Percentiles rank a stretch among this genome's conserved stretches.
phyloP scores from a whole-genome alignment of 768 basidiomycete genomes.

The Lactarius tabidus region DNA sequence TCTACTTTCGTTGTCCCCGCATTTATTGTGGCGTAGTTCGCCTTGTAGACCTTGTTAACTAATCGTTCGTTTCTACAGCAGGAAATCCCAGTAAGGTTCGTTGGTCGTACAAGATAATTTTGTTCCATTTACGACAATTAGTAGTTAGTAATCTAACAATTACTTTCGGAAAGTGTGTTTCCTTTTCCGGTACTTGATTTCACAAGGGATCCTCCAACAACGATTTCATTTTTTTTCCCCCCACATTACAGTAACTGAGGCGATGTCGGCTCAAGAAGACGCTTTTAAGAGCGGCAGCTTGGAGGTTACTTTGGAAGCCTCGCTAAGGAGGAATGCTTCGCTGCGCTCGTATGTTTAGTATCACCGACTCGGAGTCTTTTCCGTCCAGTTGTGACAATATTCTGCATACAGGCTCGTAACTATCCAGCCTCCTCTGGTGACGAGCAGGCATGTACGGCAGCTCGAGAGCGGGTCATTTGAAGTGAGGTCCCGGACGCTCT shows the following conservation, averaged over 20 bases:
- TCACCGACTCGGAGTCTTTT: neutral
- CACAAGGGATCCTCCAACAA: neutral
- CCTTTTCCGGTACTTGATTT: too few relatives aligned
- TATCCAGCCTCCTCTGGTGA: conserved; percentile 12
- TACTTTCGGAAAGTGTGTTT: neutral
- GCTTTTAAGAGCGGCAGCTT: neutral
- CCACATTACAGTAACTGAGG: neutral
- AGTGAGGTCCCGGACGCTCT: conserved; percentile 1
- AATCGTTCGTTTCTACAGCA: too few relatives aligned
- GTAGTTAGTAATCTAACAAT: too few relatives aligned
- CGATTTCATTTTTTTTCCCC: too few relatives aligned
- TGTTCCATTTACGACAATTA: too few relatives aligned
- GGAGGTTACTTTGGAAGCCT: neutral
- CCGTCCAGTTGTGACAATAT: neutral
- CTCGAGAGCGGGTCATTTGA: neutral
- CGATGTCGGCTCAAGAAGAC: neutral
- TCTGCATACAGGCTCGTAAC: neutral
- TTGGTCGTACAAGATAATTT: too few relatives aligned
- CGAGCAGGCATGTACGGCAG: neutral
- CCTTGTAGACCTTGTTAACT: too few relatives aligned
- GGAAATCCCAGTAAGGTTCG: too few relatives aligned
- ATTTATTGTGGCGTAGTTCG: too few relatives aligned
- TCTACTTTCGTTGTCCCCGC: too few relatives aligned
- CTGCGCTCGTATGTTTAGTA: conserved; percentile 1
- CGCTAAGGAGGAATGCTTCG: neutral